Evolutionary conservation across 768 basidiomycete species (phyloP).

Genomic region (Russula brevipes): DNA sequence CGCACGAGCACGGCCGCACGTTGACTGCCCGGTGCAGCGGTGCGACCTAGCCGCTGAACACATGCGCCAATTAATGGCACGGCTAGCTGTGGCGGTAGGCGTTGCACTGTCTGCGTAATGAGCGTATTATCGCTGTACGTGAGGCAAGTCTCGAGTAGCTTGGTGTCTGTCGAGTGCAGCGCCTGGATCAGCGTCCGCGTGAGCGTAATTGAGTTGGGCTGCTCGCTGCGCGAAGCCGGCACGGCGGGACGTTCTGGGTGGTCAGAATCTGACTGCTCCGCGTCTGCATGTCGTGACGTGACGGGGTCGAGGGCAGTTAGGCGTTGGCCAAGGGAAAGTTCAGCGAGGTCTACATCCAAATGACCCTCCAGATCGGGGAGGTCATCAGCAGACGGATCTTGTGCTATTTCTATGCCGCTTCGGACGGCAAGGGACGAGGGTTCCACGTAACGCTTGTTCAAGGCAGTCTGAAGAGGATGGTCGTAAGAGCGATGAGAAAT

Average conservation of each 20-base stretch:
- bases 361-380: conserved; percentile 56
- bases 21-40: conserved; percentile 75
- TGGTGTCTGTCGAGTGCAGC: conserved; percentile 88
- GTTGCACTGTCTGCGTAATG: conserved; percentile 80
- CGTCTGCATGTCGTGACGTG: conserved; percentile 35
- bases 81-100: conserved; percentile 81
- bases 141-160: conserved; percentile 81
- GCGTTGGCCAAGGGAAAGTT: conserved; percentile 87
- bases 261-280: conserved; percentile 43
- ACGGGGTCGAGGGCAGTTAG: conserved; percentile 64
- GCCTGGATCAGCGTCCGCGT: conserved; percentile 95
- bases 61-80: conserved; percentile 83
- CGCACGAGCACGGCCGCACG: conserved; percentile 60
- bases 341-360: conserved; percentile 80
- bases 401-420: conserved; percentile 62
- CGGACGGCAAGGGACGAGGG: conserved; percentile 53
- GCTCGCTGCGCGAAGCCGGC: conserved; percentile 33
- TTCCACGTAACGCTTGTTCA: conserved; percentile 67
- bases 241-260: conserved; percentile 35
- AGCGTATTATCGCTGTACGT: conserved; percentile 75
- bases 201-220: conserved; percentile 69
- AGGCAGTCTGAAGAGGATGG: conserved; percentile 34
- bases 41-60: conserved; percentile 80
- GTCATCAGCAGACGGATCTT: conserved; percentile 50
- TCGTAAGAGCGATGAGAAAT: not conserved